Evolutionary conservation across 2,329 filamentous ascomycete species (phyloP).

Genomic region (Didymosphaeria variabile): DNA sequence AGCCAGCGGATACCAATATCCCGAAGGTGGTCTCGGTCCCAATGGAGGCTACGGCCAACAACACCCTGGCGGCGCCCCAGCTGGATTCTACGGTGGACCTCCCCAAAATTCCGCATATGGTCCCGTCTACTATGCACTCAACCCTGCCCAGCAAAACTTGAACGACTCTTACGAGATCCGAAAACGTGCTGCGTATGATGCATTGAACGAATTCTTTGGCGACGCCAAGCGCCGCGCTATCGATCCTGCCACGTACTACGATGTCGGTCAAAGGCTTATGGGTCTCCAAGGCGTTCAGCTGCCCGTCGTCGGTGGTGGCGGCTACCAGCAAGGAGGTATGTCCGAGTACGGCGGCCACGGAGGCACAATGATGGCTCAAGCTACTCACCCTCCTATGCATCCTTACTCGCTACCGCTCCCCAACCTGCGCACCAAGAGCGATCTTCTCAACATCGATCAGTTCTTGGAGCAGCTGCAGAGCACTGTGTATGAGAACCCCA

Average conservation of each 20-base stretch:
- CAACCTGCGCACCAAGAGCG: slow-evolving; percentile 91
- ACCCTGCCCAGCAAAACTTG: slow-evolving; percentile 71
- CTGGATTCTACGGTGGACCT: slow-evolving; percentile 62
- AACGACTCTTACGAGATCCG: slow-evolving; percentile 75
- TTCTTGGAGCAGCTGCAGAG: slow-evolving; percentile 96
- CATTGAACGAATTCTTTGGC: slow-evolving; percentile 92
- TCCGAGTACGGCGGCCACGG: slow-evolving; percentile 63
- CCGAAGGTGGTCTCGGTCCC: slow-evolving; percentile 49
- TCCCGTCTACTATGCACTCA: slow-evolving; percentile 81
- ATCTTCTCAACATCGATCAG: slow-evolving; percentile 91
- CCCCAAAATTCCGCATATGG: slow-evolving; percentile 67
- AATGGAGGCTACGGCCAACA: slow-evolving; percentile 57
- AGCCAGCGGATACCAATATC: slow-evolving; percentile 59
- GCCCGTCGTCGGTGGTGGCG: slow-evolving; percentile 44
- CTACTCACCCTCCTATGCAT: slow-evolving; percentile 71
- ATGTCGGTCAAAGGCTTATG: slow-evolving; percentile 88
- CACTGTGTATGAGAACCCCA: slow-evolving; percentile 93
- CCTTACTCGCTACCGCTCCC: slow-evolving; percentile 87
- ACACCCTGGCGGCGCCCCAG: slow-evolving; percentile 59
- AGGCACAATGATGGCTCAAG: slow-evolving; percentile 64
- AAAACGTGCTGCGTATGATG: slow-evolving; percentile 82
- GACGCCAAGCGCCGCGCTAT: slow-evolving; percentile 91
- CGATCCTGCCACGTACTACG: slow-evolving; percentile 86
- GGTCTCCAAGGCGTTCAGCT: slow-evolving; percentile 76
- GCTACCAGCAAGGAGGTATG: slow-evolving; percentile 47